Conservation (phyloP, 768 basidiomycete species). For the Phanerodontia chrysosporium region DNA sequence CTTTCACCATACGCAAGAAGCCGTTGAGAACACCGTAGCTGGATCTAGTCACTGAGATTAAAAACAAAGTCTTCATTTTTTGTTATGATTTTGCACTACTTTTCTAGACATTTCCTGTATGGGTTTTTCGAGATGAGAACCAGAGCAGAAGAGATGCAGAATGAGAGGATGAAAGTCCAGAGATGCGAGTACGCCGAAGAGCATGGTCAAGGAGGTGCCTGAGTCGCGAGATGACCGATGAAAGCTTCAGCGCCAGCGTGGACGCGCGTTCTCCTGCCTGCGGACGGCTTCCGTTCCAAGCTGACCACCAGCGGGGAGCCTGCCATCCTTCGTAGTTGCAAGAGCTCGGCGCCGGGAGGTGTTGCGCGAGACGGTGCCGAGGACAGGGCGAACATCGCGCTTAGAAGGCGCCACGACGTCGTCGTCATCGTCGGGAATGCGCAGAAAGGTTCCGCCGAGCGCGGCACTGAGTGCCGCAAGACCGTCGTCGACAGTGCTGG, state of each 20-base stretch:
- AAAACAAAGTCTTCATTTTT: too few species aligned
- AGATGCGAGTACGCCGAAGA: too few species aligned
- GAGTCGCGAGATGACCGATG: too few species aligned
- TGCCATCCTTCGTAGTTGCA: background rate
- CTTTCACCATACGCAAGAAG: too few species aligned
- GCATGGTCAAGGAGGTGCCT: too few species aligned
- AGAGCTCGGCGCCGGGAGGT: background rate
- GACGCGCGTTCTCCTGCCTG: background rate
- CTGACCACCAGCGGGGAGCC: background rate
- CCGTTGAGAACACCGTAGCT: too few species aligned
- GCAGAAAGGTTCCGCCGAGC: background rate
- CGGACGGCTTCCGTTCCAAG: background rate
- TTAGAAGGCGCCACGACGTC: background rate
- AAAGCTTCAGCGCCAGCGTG: background rate
- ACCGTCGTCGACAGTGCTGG: background rate
- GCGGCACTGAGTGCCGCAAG: background rate
- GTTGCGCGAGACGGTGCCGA: background rate
- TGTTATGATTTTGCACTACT: too few species aligned
- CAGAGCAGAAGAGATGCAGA: too few species aligned
- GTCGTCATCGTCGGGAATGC: background rate
- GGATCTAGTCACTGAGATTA: too few species aligned
- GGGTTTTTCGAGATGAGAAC: too few species aligned
- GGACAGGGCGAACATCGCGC: background rate
- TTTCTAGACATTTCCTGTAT: too few species aligned
- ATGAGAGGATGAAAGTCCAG: too few species aligned